Base-by-base conservation (phyloP, 371 early-diverging fungal species). In the Rhizomucor pusillus region DNA sequence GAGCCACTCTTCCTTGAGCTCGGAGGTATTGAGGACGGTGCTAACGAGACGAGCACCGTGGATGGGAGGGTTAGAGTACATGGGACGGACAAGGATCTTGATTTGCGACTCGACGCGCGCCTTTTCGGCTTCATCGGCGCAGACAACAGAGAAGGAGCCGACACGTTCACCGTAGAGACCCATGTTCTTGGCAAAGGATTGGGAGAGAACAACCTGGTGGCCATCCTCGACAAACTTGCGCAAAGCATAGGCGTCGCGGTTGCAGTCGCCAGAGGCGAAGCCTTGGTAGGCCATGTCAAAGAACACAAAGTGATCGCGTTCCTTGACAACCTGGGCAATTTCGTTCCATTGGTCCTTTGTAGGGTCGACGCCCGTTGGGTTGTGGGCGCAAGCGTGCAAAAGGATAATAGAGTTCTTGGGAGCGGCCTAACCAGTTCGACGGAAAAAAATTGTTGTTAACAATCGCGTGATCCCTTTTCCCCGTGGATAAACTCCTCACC, bases 251-350 rank as follows among this genome's bases (percentile, higher is more conserved):
- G 98, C 97, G 72, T 99, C 99, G 51, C 82, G 81, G 69, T 80
- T 75, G 47, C 90, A 88, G 75, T 92, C 86, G 57, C 99, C 99
- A 19, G 94, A 93, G 40, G 98, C 98, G 67, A 99, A 99, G 39
- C 99, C 99, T 84, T 98, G 97, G 81, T 99, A 99, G 36, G 98
- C 99, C 94, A 96, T 94, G 71, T 99, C 98, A 62, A 99, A 98
- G 88, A 97, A 97, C 54, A 86, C 76, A 54, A 95, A 86, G 75
- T 95, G 95, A 10, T 81, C 79, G 63, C 90, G 88, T 48, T 85
- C 82, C 79, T 93, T 89, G 56, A 92, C 73, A 34, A 89, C 85
- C 56, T 85, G 59, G 52, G 90, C 84, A 63, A 98, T 90, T 67
- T 93, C 80, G 48, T 84, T 76, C 99, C 99, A 99, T 75, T 99